phyloP scores from a whole-genome alignment of 441 rosid species.

The Mallotus repandus region DNA sequence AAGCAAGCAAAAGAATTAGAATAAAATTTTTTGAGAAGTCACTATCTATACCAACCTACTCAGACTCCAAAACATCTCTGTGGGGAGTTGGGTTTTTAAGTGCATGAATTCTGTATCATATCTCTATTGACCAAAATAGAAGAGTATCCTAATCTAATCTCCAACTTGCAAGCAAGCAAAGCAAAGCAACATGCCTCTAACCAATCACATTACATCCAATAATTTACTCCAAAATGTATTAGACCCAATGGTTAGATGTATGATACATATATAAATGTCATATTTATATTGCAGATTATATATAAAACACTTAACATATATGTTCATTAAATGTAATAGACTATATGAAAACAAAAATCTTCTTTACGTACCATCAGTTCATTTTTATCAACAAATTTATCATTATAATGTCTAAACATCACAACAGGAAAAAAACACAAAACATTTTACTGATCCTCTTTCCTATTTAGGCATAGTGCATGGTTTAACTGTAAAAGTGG shows the following conservation, averaged over 20 bases:
- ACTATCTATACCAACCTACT: conserved; percentile 3
- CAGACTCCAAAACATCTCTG: not conserved
- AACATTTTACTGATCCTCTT: not conserved
- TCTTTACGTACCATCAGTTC: too few relatives aligned
- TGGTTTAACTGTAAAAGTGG: not conserved
- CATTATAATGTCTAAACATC: not conserved
- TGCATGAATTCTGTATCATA: conserved; percentile 14
- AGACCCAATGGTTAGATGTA: too few relatives aligned
- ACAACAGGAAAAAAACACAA: not conserved
- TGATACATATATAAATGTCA: too few relatives aligned
- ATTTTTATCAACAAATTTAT: too few relatives aligned
- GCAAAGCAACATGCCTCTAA: not conserved
- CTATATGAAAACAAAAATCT: too few relatives aligned
- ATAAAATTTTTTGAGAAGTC: not conserved
- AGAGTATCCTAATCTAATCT: not conserved
- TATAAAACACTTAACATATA: too few relatives aligned
- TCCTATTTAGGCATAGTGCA: not conserved
- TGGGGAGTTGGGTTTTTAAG: not conserved
- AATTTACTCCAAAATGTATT: too few relatives aligned
- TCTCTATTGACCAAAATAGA: not conserved
- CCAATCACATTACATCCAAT: not conserved
- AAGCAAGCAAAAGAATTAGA: not conserved
- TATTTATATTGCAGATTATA: too few relatives aligned
- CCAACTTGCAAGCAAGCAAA: conserved; percentile 11
- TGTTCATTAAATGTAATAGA: too few relatives aligned